Evolutionary conservation across 2,329 filamentous ascomycete species (phyloP).

Genomic region (Lasiodiplodia gonubiensis): DNA sequence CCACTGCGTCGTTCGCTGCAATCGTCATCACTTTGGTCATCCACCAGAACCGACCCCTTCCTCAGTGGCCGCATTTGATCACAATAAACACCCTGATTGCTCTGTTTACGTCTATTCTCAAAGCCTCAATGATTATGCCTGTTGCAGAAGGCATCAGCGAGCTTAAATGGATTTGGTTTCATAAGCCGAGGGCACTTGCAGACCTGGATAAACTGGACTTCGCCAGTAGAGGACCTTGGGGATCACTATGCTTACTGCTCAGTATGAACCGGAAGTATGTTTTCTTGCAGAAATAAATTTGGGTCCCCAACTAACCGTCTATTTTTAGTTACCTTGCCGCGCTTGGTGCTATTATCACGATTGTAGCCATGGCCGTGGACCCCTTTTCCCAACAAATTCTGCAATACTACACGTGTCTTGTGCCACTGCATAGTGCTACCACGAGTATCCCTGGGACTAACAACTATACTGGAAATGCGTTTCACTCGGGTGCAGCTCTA

Average conservation of each 20-base stretch:
- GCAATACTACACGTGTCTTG: conserved; percentile 8
- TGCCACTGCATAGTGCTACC: not conserved
- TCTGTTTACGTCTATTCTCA: not conserved
- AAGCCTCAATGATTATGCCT: conserved; percentile 4
- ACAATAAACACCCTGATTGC: conserved; percentile 14
- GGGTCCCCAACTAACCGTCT: not conserved
- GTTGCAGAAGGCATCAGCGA: conserved; percentile 18
- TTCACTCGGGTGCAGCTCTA: not conserved
- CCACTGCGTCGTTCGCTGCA: not conserved
- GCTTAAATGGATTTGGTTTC: conserved; percentile 21
- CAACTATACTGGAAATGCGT: not conserved
- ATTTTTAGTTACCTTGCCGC: not conserved
- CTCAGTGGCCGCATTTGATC: conserved; percentile 13
- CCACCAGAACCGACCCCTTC: conserved; percentile 1
- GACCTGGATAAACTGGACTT: conserved; percentile 7
- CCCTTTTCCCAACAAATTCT: conserved; percentile 8
- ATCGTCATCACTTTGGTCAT: not conserved
- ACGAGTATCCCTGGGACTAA: conserved; percentile 5
- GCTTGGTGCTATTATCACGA: conserved; percentile 3
- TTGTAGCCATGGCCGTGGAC: conserved; percentile 1
- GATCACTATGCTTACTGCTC: not conserved
- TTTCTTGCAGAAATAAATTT: not conserved
- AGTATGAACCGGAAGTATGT: not conserved
- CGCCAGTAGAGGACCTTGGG: conserved; percentile 19
- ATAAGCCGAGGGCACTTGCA: not conserved